Evolutionary conservation across 805 yeast species (phyloP).

Genomic region (Starmerella gropengiesseri): DNA sequence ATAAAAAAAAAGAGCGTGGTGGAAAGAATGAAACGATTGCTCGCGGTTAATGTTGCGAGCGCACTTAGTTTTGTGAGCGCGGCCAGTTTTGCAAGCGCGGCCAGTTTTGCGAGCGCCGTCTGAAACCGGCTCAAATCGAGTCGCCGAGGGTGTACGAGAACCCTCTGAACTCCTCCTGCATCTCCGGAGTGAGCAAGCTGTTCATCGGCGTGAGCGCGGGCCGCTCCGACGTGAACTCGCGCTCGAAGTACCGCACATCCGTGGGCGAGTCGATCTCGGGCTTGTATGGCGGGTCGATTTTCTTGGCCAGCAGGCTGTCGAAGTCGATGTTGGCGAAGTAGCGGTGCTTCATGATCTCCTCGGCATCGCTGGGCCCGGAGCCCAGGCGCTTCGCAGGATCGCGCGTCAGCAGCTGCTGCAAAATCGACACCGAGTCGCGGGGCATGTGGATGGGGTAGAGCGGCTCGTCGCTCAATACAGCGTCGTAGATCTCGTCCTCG

Average conservation of each 20-base stretch:
- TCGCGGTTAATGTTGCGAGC: neutral
- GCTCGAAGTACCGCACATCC: constrained; percentile 87
- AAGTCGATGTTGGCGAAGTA: constrained; percentile 84
- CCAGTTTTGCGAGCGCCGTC: too few relatives aligned
- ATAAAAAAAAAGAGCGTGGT: neutral
- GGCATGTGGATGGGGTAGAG: constrained; percentile 96
- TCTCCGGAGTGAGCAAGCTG: constrained; percentile 67
- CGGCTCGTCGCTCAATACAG: constrained; percentile 92
- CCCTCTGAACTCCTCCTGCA: constrained; percentile 96
- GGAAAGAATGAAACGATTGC: too few relatives aligned
- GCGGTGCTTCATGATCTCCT: constrained; percentile 90
- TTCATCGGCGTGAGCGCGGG: constrained; percentile 93
- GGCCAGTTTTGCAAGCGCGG: too few relatives aligned
- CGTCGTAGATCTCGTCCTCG: constrained; percentile 93
- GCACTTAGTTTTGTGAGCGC: too few relatives aligned
- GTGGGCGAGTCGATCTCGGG: constrained; percentile 82
- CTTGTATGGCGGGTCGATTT: constrained; percentile 76
- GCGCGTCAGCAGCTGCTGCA: constrained; percentile 82
- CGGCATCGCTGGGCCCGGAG: constrained; percentile 76
- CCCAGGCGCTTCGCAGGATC: constrained; percentile 82
- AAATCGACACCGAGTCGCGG: constrained; percentile 84
- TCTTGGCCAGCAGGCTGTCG: constrained; percentile 64
- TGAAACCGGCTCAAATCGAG: constrained; percentile 12
- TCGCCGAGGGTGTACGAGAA: constrained; percentile 55
- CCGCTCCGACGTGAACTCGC: constrained; percentile 86